Conservation (phyloP, 2,329 filamentous ascomycete genomes). For the Furcasterigmium furcatum region DNA sequence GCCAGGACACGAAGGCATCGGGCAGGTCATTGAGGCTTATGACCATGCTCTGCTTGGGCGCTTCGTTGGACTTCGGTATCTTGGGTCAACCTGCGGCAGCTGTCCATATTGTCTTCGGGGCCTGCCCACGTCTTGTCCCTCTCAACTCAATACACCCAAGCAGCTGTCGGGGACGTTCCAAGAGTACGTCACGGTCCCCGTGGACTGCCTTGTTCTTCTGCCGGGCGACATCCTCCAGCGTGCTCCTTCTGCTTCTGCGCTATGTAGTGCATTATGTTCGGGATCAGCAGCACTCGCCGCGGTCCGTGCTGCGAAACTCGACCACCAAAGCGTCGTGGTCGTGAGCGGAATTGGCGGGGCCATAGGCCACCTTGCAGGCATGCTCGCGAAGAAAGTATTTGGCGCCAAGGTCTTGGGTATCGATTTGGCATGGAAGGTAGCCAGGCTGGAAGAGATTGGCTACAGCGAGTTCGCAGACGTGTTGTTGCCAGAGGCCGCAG, state of each 20-base stretch:
- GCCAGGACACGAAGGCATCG: slow-evolving; percentile 3
- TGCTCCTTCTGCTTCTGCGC: neutral
- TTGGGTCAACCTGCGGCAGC: neutral
- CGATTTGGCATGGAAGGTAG: neutral
- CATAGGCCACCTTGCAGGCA: neutral
- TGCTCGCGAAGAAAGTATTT: neutral
- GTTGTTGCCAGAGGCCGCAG: neutral
- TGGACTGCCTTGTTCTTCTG: neutral
- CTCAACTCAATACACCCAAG: neutral
- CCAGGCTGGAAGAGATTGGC: neutral
- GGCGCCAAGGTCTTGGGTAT: neutral
- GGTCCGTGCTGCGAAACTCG: neutral
- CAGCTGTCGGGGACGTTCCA: slow-evolving; percentile 1
- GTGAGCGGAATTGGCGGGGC: neutral
- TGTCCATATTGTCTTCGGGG: neutral
- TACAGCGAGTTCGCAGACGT: neutral
- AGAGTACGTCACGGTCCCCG: slow-evolving; percentile 1
- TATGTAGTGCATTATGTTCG: neutral
- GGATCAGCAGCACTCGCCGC: neutral
- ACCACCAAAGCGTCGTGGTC: neutral
- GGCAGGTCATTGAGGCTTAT: neutral
- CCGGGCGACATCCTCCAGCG: neutral
- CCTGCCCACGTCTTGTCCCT: neutral
- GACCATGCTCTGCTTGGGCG: neutral
- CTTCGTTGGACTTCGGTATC: neutral